Base-by-base conservation (phyloP, 306 rosid species). In the Sesbania bispinosa region DNA sequence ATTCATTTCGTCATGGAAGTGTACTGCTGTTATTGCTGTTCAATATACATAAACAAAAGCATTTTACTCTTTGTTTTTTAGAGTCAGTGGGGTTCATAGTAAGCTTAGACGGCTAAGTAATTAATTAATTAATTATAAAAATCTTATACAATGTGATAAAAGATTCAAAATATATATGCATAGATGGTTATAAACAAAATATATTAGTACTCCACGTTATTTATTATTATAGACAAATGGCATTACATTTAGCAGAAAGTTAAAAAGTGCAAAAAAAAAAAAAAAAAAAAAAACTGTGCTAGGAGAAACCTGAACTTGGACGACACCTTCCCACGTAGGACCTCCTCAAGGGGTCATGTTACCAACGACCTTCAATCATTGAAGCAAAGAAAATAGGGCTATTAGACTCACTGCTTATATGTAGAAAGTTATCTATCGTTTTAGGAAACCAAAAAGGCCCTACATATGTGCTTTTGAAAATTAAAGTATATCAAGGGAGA, bases 291-390 rank as follows among this genome's bases (percentile, higher is more conserved):
- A 62, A 30, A 62, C 13, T 48, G 5, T 8, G 11, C 48, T n/a
- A 19, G 8, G 60, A 54, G 50, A 66, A 67, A 57, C 54, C 75
- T 67, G 30, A 76, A 69, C 46, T 32, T 58, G 60, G 64, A 48
- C 68, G 24, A 6, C 46, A 59, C 71, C 64, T 60, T 68, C 53
- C 76, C 43, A 10, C 11, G 20, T 57, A 47, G 67, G 69, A 67
- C 62, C 75, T 60, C 33, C 18, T 69, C 27, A 27, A 68, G 24
- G 52, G 60, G 57, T 6, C 50, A 43, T 32, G 62, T 39, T 48
- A 23, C 53, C 26, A 15, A 23, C 23, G 19, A 48, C 36, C 65
- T 26, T 60, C 46, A 77, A 69, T 77, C 19, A 77, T 77, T 51
- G 53, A 62, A 43, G 16, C 78, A 33, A 63, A 55, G 30, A 43